Evolutionary conservation across 78 protist genomes (phyloP), one percentile per base, ranked within the genome.

Genomic region (Dictyostelium intermedium): DNA sequence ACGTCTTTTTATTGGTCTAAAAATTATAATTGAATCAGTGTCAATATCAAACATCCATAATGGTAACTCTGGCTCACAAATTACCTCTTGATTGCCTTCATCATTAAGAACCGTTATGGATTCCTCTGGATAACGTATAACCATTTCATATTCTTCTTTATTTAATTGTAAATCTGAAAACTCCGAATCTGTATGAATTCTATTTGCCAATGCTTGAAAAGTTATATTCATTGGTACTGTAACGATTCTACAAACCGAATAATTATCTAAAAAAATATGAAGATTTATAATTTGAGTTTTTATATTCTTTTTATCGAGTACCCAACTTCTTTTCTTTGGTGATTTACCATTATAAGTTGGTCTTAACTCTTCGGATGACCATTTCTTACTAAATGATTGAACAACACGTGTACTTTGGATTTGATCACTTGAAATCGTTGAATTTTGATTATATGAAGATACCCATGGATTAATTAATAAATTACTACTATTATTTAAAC

Each of bases 21-120:
- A 63, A 0, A 87, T 66, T 0, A 87, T 11, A 2, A 83, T 87
- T 23, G 43, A 25, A 11, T 79, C 78, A 4, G 27, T 5, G 50
- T 79, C 86, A 18, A 89, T 74, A 47, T 89, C 94, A 60, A 79
- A 89, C 87, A 89, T 66, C 94, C 94, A 89, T 11, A 89, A 39
- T 50, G 94, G 94, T 30, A 80, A 20, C 34, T 89, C 94, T 1
- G 87, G 63, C 10, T 89, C 94, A 66, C 87, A 80, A 2, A 89
- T 14, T 1, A 89, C 82, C 8, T 83, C 94, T n/a, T 47, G 37
- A 37, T 34, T 39, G 10, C 66, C 23, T 14, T 56, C 73, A 30
- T 23, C 56, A 35, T 43, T 72, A 0, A 89, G 1, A 0, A 74
- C 70, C 14, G 37, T 47, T 4, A n/a, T 13, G 0, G 39, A 30